Base-by-base conservation (phyloP, 768 basidiomycete species). In the Boletus tomentosulus region DNA sequence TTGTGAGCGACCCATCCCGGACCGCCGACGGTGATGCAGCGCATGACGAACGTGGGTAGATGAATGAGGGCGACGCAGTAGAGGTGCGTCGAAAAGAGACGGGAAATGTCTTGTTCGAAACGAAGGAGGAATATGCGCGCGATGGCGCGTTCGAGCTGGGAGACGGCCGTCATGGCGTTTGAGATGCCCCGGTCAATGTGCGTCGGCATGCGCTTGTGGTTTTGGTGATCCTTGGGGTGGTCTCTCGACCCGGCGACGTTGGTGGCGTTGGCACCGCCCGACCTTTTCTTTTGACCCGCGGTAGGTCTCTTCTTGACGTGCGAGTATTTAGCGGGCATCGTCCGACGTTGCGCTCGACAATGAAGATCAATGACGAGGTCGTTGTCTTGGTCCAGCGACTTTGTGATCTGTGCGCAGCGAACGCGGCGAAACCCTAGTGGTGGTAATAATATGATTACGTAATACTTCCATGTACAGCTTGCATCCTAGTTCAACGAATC, bases 51-150 rank as follows among this genome's bases (percentile, higher is more conserved):
- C 1, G 82, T 83, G 1, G 87, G 87, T 15, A 89, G 75, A 58
- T 87, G 79, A 25, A 81, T 76, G 51, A 87, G 78, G 1, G 86
- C 74, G 52, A 88, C 71, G 61, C 73, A 80, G 67, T 85, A 83
- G 24, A 89, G 70, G 49, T 84, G 79, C 3, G 86, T 86, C 4
- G 85, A 87, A 71, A 84, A 88, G 12, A 89, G 78, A 24, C 87
- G 81, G 4, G 83, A 82, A 38, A 89, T 86, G 68, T 89, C 87
- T 50, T 86, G 84, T 51, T 88, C 83, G 64, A 83, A 88, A 42
- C 87, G 83, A 33, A 86, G 61, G 54, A 88, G 74, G 10, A 88
- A 76, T 51, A 88, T 77, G 28, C 81, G 79, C 12, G 87, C 79
- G 57, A 88, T 88, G 46, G 83, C 76, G 6, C 82, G 80, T 64